Evolutionary conservation across 352 stramenopile genomes (phyloP).

Genomic region (Phytophthora crassamura): DNA sequence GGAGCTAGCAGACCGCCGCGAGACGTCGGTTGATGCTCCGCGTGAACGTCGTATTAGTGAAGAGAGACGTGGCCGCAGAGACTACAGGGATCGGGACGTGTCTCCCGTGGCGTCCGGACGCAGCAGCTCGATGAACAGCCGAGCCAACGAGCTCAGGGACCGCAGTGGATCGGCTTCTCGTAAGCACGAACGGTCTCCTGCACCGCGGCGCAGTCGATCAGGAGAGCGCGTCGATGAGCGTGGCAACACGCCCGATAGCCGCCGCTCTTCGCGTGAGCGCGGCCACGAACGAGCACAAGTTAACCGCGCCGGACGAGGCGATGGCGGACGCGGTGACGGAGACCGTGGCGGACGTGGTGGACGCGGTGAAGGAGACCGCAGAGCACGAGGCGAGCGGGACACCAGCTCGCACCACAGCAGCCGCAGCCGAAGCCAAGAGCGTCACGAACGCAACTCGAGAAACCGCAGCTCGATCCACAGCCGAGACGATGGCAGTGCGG

Average conservation of each 20-base stretch:
- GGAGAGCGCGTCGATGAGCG: conserved; percentile 39
- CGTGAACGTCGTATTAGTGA: conserved; percentile 32
- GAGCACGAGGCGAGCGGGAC: conserved; percentile 24
- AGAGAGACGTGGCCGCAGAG: conserved; percentile 40
- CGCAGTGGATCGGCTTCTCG: conserved; percentile 35
- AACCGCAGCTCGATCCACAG: conserved; percentile 24
- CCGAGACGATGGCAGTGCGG: conserved; percentile 25
- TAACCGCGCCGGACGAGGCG: conserved; percentile 32
- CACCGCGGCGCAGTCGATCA: conserved; percentile 46
- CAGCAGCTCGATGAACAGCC: conserved; percentile 28
- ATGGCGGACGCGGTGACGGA: conserved; percentile 28
- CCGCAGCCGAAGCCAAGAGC: conserved; percentile 36
- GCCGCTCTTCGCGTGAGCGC: conserved; percentile 41
- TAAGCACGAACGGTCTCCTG: conserved; percentile 41
- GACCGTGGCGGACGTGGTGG: conserved; percentile 22
- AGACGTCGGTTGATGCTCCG: conserved; percentile 22
- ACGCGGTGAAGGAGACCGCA: conserved; percentile 35
- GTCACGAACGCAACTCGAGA: conserved; percentile 30
- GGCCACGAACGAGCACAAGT: conserved; percentile 36
- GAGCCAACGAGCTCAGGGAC: conserved; percentile 27
- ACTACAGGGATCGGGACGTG: conserved; percentile 36
- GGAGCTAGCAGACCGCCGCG: conserved; percentile 18
- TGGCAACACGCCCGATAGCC: conserved; percentile 31
- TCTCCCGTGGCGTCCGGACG: conserved; percentile 27
- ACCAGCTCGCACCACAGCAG: conserved; percentile 21